phyloP scores from a whole-genome alignment of 2,329 filamentous ascomycete genomes.

The Lasiodiplodia gonubiensis region DNA sequence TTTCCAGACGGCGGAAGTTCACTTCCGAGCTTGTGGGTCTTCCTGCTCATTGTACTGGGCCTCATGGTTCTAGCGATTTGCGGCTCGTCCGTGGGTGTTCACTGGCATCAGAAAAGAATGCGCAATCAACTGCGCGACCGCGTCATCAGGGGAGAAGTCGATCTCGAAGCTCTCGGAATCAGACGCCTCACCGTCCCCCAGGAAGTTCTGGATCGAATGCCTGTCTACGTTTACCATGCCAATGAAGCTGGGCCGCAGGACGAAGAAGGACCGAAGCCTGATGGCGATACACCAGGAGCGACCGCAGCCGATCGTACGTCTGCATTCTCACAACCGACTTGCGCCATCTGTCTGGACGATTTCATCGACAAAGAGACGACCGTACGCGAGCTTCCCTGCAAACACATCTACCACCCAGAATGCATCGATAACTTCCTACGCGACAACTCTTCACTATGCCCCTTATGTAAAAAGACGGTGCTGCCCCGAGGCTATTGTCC shows the following conservation, averaged over 20 bases:
- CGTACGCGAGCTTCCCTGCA: slow-evolving; percentile 85
- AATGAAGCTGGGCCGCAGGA: not conserved
- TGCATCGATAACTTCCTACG: slow-evolving; percentile 88
- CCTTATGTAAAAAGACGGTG: slow-evolving; percentile 85
- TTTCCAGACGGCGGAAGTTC: slow-evolving; percentile 55
- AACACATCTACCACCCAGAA: slow-evolving; percentile 90
- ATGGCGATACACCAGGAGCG: not conserved
- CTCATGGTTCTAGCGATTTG: slow-evolving; percentile 72
- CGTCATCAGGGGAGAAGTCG: slow-evolving; percentile 78
- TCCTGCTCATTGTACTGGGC: slow-evolving; percentile 71
- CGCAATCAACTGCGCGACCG: slow-evolving; percentile 71
- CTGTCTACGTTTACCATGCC: slow-evolving; percentile 72
- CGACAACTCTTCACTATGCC: slow-evolving; percentile 82
- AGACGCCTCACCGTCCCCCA: slow-evolving; percentile 79
- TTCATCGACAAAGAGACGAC: slow-evolving; percentile 72
- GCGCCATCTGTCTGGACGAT: slow-evolving; percentile 87
- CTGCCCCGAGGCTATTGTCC: slow-evolving; percentile 68
- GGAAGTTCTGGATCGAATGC: slow-evolving; percentile 73
- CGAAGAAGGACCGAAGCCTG: slow-evolving; percentile 1
- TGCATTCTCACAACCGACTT: slow-evolving; percentile 73
- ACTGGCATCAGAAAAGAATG: slow-evolving; percentile 74
- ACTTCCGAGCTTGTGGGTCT: slow-evolving; percentile 81
- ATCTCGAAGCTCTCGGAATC: slow-evolving; percentile 84
- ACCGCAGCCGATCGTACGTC: not conserved
- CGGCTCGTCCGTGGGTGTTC: slow-evolving; percentile 73